A percentile compares a stretch with the other conserved stretches of the same genome.
phyloP scores from a whole-genome alignment of 2,329 filamentous ascomycete species.

The Penicillium sumatraense region DNA sequence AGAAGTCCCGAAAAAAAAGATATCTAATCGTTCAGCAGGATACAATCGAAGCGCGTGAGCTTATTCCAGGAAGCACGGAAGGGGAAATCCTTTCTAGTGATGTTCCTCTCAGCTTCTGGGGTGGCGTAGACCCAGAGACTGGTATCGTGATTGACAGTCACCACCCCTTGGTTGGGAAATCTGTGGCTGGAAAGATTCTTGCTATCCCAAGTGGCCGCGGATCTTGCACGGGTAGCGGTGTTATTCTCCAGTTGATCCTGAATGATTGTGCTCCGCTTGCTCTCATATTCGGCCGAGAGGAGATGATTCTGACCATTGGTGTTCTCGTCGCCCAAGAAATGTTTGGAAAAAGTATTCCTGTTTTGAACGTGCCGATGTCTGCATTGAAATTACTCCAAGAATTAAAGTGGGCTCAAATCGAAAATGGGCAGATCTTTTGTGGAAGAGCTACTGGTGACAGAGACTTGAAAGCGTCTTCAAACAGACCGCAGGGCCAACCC shows the following conservation, averaged over 20 bases:
- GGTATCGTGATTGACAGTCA: slow-evolving; percentile 51
- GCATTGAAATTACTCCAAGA: slow-evolving; percentile 20
- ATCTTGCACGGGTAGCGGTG: slow-evolving; percentile 53
- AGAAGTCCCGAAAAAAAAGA: too few relatives aligned
- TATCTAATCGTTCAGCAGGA: background rate
- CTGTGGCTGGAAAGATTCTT: slow-evolving; percentile 40
- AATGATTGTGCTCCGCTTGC: slow-evolving; percentile 44
- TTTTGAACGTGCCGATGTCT: slow-evolving; percentile 34
- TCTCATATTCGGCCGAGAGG: slow-evolving; percentile 47
- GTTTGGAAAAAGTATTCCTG: slow-evolving; percentile 47
- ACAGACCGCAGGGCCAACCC: background rate
- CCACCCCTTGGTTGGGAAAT: slow-evolving; percentile 45
- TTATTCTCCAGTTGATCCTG: slow-evolving; percentile 52
- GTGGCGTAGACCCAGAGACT: slow-evolving; percentile 47
- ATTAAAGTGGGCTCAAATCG: slow-evolving; percentile 8
- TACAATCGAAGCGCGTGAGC: background rate
- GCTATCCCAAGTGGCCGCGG: slow-evolving; percentile 54
- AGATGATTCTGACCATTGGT: slow-evolving; percentile 53
- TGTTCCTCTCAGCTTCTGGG: slow-evolving; percentile 51
- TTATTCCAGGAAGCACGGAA: slow-evolving; percentile 10
- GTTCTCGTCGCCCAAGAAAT: slow-evolving; percentile 50
- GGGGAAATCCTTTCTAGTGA: slow-evolving; percentile 35
- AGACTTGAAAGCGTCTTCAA: background rate
- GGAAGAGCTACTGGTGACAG: background rate
- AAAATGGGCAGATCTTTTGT: slow-evolving; percentile 3